Evolutionary conservation across 805 yeast genomes (phyloP), one percentile per base, ranked within the genome.

Genomic region (Priceomyces haplophilus): DNA sequence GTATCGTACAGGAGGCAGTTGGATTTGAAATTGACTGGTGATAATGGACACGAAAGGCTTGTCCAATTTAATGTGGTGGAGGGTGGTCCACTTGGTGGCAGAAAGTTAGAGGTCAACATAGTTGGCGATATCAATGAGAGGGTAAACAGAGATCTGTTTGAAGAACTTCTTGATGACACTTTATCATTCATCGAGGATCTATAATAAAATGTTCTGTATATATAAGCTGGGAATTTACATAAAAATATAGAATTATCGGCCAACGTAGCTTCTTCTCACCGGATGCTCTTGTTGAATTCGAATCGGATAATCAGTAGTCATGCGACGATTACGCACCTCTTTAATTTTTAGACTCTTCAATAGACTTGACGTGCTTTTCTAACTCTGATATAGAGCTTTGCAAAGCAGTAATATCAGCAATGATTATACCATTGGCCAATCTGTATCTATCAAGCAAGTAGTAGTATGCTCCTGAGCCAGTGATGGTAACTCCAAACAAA

Each of bases 391-490:
- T 80, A 20, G 88, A 79, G 54, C 76, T 78, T 50, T 84, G 85
- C 56, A 88, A 76, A 18, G 80, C 65, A 41, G 85, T 69, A 16
- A 88, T 85, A 56, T 88, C 96, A 40, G 87, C 78, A 44, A 86
- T 75, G 44, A 88, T 78, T 15, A 84, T 84, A 53, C 76, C 77
- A 60, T 83, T 85, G 52, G 91, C 78, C 47, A 75, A 70, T 60
- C 83, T 81, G 73, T 85, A 86, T 62, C 85, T 85, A 56, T 87
- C 93, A 45, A 86, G 64, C 51, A 86, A 71, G 64, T 86, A 88
- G 61, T 79, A 83, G 70, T 88, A 88, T 12, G 90, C 81, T 6
- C 79, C 85, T 42, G 76, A 76, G 2, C 95, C 90, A 13, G 95
- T 84, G 48, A 76, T 60, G 17, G 88, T 71, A 30, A 83, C 85